Evolutionary conservation across 805 yeast species (phyloP), one percentile per base, ranked within the genome.

Genomic region (Metschnikowia matae): DNA sequence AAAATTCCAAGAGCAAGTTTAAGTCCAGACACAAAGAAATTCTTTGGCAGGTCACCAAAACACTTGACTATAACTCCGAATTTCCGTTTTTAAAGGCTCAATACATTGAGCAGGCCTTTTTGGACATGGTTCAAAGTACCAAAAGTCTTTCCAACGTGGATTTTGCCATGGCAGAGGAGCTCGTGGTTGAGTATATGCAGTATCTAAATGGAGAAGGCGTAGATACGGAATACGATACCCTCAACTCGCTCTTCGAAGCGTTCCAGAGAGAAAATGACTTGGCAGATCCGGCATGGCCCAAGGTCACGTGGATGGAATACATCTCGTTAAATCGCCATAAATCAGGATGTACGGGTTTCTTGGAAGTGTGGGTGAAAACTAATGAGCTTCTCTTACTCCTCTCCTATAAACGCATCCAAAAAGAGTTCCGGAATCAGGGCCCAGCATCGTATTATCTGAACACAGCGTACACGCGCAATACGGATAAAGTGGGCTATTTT

Each of bases 301-400:
- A 70, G 40, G 54, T 66, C 7, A 57, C 69, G 26, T 73, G 77
- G 77, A 52, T 66, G 8, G 74, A 70, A 36, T 73, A 62, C 49
- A 48, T 73, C 15, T 62, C 57, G 17, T 46, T 64, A 5, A 59
- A 66, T 31, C 52, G 60, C 44, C 57, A 56, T 21, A 53, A 61
- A 38, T 60, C 67, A 29, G 74, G 68, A 21, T 64, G 69, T 40
- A 56, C 53, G 26, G 62, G 59, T 2, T 62, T 71, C 29, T 52
- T 66, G 10, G 58, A 52, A 10, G 44, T 62, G 6, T 73, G 72
- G 45, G 50, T 70, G 26, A 72, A 73, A 48, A 52, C 68, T 1
- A 68, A 53, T 48, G 77, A 73, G 54, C 54, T 73, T 31, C 48
- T 68, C 8, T 50, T 62, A 7, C 15, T 55, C 4, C 38, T 43